These are phyloP conservation scores for Penicillium angulare DNA, from an alignment of 495 filamentous ascomycete species.

Conservation along the genomic window DNA sequence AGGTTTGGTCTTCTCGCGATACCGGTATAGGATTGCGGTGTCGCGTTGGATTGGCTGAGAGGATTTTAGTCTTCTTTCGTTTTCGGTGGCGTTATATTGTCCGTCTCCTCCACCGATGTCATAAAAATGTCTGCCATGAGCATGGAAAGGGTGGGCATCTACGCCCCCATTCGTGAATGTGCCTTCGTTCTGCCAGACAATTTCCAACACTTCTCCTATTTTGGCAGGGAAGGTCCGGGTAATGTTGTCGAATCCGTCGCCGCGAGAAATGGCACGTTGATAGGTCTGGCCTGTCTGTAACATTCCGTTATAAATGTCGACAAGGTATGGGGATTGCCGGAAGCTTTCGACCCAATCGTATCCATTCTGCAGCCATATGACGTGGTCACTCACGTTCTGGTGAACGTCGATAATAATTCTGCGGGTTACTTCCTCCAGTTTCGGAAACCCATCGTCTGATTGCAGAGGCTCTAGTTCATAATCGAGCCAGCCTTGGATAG, in stretches of 20 bases:
- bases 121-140: constrained; percentile 57
- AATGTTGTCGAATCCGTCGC: constrained; percentile 50
- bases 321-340: constrained; percentile 49
- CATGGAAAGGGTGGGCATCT: constrained; percentile 62
- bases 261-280: constrained; percentile 11
- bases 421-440: constrained; percentile 52
- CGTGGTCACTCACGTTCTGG: constrained; percentile 42
- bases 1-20: constrained; percentile 29
- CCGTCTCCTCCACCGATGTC: constrained; percentile 59
- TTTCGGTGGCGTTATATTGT: constrained; percentile 49
- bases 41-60: constrained; percentile 49
- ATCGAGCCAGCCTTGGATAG: constrained; percentile 48
- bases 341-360: constrained; percentile 48
- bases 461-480: constrained; percentile 49
- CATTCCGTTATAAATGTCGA: constrained; percentile 53
- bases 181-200: constrained; percentile 55
- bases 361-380: constrained; percentile 43
- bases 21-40: constrained; percentile 56
- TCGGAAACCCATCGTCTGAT: constrained; percentile 39
- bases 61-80: constrained; percentile 46
- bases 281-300: constrained; percentile 41
- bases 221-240: constrained; percentile 51
- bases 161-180: constrained; percentile 37
- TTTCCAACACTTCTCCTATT: constrained; percentile 62
- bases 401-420: constrained; percentile 44